Evolutionary conservation across 2,329 filamentous ascomycete species (phyloP), one percentile per base, ranked within the genome.

Genomic region (Ophiostoma populinum): DNA sequence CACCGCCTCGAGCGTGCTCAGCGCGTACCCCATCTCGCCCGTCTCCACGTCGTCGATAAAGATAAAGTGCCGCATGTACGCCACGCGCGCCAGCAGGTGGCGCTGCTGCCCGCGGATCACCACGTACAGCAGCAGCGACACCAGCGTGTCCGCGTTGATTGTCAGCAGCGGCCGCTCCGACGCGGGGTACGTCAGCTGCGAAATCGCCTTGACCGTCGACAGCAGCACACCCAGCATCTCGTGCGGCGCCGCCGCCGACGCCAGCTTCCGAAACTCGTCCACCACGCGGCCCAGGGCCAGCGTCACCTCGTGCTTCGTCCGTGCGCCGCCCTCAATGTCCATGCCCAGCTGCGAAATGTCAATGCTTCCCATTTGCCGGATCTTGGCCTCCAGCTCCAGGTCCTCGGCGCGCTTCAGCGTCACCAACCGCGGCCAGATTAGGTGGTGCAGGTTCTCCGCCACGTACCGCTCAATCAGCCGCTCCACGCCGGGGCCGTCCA

Each of bases 41-140:
- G 75, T 92, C 45, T 98, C 90, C 7, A 98, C 85, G 55, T 98
- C 90, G 47, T 95, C 90, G 34, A 93, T 86, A 55, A 93, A 98
- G 45, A 94, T 90, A 50, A 94, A 98, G 49, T 92, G 83, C 28
- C 87, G 80, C 66, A 95, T 93, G 52, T 95, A 98, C n/a, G 80
- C 65, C 31, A 98, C 60, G 15, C 87, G 71, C 3, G 90, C 85
- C 47, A 93, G 82, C 7, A 98, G 62, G 54, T 94, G 78, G 39
- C 80, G 75, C 18, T 92, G 75, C 40, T 90, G 80, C 9, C 87
- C 82, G 42, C 87, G 71, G 41, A 98, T 95, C 9, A 98, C 80
- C 12, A 98, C 85, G 42, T 92, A 75, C 15, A 98, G 64, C 11
- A 98, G 65, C 40, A 98, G 59, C 0, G 90, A 94, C 2, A 98